These are phyloP conservation scores for Nemania diffusa DNA, from an alignment of 2,329 filamentous ascomycete genomes.

Conservation along the genomic window DNA sequence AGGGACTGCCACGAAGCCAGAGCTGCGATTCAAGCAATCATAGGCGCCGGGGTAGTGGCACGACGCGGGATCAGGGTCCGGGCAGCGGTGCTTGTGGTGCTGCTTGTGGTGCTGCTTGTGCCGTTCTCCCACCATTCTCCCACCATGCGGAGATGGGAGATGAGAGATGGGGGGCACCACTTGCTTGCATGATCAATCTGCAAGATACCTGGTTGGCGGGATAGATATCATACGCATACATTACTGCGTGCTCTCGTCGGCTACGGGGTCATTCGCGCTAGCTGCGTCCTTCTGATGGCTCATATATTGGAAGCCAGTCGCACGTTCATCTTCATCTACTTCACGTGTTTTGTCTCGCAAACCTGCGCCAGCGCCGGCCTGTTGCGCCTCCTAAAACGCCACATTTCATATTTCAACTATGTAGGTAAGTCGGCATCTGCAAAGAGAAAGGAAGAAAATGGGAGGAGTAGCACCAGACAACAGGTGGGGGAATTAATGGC, in stretches of 20 bases:
- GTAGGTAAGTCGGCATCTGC: background rate
- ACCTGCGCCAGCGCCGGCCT: constrained; percentile 34
- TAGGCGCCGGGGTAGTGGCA: constrained; percentile 43
- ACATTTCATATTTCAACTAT: constrained; percentile 7
- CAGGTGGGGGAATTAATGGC: background rate
- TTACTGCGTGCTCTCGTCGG: too few relatives aligned
- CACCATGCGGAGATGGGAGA: constrained; percentile 43
- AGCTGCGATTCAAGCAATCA: constrained; percentile 41
- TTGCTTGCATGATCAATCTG: constrained; percentile 48
- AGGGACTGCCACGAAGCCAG: constrained; percentile 51
- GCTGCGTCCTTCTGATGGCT: background rate
- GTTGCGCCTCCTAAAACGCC: constrained; percentile 34
- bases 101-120: background rate
- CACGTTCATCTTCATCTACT: constrained; percentile 20
- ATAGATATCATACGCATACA: constrained; percentile 28
- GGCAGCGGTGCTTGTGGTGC: constrained; percentile 44
- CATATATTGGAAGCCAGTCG: constrained; percentile 17
- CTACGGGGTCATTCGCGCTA: background rate
- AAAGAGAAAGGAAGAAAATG: background rate
- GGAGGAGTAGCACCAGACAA: background rate
- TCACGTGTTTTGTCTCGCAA: constrained; percentile 32
- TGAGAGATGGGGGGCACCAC: background rate
- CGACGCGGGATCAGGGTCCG: constrained; percentile 41
- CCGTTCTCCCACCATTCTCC: constrained; percentile 18
- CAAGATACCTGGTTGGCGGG: constrained; percentile 42